Base-by-base conservation (phyloP, 2,329 filamentous ascomycete genomes). In the Stagonosporopsis rhizophila region DNA sequence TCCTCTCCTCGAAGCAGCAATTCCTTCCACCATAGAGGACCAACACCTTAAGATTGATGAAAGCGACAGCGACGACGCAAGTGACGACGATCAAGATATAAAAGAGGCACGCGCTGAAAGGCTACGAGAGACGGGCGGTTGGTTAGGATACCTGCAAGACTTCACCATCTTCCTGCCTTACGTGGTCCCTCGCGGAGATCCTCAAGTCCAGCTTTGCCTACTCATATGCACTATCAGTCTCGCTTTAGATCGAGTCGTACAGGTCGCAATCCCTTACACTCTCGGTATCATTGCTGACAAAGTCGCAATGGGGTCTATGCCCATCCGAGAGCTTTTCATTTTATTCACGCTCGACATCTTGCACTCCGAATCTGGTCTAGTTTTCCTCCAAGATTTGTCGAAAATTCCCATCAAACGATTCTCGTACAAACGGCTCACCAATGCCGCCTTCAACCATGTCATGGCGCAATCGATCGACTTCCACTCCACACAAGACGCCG, bases 141-240 rank as follows among this genome's bases (percentile, higher is more conserved):
- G 89, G 89, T 82, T 90, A 62, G 83, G 85, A 42, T 94, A 94
- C 68, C 79, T 87, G 28, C 90, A 89, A 70, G 85, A 87, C 14
- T 95, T 91, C 77, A 79, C 78, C 65, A 72, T 93, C 38, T 88
- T 96, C 70, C 80, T 92, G 28, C 91, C 90, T 0, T 89, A 91
- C 67, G 80, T 96, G 23, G 92, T 89, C 86, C 91, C 92, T 0
- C 81, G 85, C 46, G 82, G 85, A 37, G 84, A 88, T 65, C 80
- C 79, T 28, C 72, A 77, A 12, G 81, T 94, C 7, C 90, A 93
- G 67, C 69, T 89, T 20, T 87, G 87, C 49, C 84, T 89, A 20
- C 76, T 84, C 8, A 81, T 89, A 4, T 87, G 94, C 45, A 82
- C 83, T 0, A 42, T 89, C 3, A 89, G 88, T 62, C 78, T 94